Evolutionary conservation across 768 basidiomycete genomes (phyloP).

Genomic region (Coprinopsis strossmayeri): DNA sequence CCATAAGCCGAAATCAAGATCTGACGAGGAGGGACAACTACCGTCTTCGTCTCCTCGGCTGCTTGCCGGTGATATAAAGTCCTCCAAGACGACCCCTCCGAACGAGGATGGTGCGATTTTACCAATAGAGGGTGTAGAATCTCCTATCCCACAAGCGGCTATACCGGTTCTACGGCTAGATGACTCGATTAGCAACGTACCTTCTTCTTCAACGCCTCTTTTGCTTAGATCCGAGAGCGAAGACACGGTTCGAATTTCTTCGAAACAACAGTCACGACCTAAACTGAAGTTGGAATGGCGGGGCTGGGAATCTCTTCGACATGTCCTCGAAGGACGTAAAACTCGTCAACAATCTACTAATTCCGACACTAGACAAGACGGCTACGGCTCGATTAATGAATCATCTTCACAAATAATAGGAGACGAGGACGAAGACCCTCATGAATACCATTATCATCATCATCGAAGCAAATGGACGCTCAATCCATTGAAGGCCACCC

Average conservation of each 20-base stretch:
- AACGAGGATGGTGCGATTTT: not conserved
- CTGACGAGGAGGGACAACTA: not conserved
- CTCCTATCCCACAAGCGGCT: not conserved
- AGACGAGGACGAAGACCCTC: no score
- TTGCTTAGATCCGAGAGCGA: not conserved
- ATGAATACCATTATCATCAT: not conserved
- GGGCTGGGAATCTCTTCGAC: slow-evolving; percentile 1
- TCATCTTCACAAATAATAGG: no score
- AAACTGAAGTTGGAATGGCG: not conserved
- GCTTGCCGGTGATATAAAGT: no score
- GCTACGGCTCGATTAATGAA: not conserved
- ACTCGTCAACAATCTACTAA: not conserved
- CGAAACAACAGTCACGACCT: not conserved
- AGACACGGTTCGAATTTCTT: not conserved
- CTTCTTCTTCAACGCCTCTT: not conserved
- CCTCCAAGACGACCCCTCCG: not conserved
- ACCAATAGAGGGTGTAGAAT: not conserved
- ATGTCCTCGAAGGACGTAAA: not conserved
- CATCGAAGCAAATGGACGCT: not conserved
- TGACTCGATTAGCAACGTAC: not conserved
- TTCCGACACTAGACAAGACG: not conserved
- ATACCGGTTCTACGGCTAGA: not conserved
- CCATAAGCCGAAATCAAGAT: not conserved
- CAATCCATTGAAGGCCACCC: slow-evolving; percentile 36
- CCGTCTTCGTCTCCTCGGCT: no score